phyloP scores from a whole-genome alignment of 2,329 filamentous ascomycete genomes.

The Aspergillus oerlinghausenensis region DNA sequence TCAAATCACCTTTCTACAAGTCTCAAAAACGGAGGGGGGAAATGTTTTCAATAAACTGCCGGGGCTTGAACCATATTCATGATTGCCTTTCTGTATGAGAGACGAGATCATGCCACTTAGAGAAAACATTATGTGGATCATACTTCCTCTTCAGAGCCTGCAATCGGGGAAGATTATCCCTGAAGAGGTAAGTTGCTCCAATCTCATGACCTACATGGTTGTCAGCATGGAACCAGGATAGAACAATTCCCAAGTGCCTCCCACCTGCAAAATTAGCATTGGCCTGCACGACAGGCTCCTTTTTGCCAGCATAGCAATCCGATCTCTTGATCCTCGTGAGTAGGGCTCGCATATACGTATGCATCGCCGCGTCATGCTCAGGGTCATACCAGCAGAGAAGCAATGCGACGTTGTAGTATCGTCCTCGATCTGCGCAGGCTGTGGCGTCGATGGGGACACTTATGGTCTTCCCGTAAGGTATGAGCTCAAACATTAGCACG shows the following conservation, averaged over 20 bases:
- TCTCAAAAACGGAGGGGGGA: not conserved
- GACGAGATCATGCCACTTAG: constrained; percentile 5
- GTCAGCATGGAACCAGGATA: not conserved
- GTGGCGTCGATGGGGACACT: constrained; percentile 6
- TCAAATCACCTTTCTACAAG: too few relatives aligned
- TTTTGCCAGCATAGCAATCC: not conserved
- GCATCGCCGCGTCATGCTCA: not conserved
- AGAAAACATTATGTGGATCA: constrained; percentile 7
- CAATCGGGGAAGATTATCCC: constrained; percentile 3
- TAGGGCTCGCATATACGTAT: not conserved
- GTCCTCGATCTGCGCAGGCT: constrained; percentile 6
- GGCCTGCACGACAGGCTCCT: not conserved
- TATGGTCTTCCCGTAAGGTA: constrained; percentile 4
- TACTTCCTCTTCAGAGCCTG: constrained; percentile 5
- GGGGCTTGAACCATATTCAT: not conserved
- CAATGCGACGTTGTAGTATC: constrained; percentile 4
- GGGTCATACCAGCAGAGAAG: constrained; percentile 8
- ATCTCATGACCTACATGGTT: constrained; percentile 3
- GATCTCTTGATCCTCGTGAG: not conserved
- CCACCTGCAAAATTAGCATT: constrained; percentile 10
- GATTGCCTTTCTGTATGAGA: not conserved
- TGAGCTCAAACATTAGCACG: constrained; percentile 5
- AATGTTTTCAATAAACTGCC: not conserved
- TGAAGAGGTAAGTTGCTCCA: constrained; percentile 1
- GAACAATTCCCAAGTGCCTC: not conserved